These are phyloP conservation scores for Plasmopara viticola DNA, from an alignment of 352 stramenopile species.

Conservation along the genomic window DNA sequence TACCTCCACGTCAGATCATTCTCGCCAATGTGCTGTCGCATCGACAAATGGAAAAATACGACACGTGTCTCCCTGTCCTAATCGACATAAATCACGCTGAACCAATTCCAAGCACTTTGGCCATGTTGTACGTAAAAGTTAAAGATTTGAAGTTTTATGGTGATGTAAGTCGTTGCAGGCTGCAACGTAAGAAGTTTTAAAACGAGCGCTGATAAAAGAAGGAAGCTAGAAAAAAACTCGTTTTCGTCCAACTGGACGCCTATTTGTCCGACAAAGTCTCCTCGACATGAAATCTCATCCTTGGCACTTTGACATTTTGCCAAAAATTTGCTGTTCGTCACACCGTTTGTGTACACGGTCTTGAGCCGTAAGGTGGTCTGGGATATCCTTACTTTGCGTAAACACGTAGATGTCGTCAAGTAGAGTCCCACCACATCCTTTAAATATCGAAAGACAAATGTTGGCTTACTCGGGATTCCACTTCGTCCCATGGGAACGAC, in stretches of 20 bases:
- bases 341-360: no score
- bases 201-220: conserved; percentile 18
- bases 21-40: conserved; percentile 49
- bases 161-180: conserved; percentile 17
- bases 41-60: conserved; percentile 52
- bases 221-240: conserved; percentile 34
- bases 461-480: no score
- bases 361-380: no score
- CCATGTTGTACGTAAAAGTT: conserved; percentile 14
- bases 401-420: no score
- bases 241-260: conserved; percentile 53
- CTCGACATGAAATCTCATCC: conserved; percentile 26
- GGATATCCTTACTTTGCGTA: no score
- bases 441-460: no score
- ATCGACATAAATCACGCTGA: conserved; percentile 53
- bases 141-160: background rate
- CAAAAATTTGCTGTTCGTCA: no score
- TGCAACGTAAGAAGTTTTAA: conserved; percentile 41
- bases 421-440: no score
- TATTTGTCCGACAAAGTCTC: conserved; percentile 16
- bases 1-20: conserved; percentile 27
- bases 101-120: conserved; percentile 20
- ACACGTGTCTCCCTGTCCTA: conserved; percentile 59
- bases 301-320: background rate
- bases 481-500: no score